Evolutionary conservation across 768 basidiomycete genomes (phyloP).

Genomic region (Guyanaporus albipodus): DNA sequence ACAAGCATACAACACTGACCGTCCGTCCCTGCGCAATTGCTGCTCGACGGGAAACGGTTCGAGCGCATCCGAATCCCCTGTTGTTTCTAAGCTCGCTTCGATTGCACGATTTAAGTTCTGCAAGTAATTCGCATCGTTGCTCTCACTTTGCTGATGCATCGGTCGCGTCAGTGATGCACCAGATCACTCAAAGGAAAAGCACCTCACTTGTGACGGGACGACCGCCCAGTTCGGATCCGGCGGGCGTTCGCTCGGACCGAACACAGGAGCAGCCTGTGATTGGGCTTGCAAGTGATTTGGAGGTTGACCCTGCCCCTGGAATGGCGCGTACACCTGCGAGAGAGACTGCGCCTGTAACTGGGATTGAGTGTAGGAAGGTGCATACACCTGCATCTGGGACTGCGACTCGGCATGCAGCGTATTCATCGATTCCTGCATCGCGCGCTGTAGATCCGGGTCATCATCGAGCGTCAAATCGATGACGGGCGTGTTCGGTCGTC

Average conservation of each 20-base stretch:
- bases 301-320: neutral
- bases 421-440: slow-evolving; percentile 52
- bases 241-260: slow-evolving; percentile 58
- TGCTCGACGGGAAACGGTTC: slow-evolving; percentile 52
- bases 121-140: slow-evolving; percentile 48
- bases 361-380: slow-evolving; percentile 9
- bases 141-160: slow-evolving; percentile 28
- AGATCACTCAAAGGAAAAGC: neutral
- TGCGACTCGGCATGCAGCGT: slow-evolving; percentile 29
- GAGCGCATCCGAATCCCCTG: slow-evolving; percentile 47
- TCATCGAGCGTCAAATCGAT: slow-evolving; percentile 65
- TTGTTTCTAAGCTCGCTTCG: slow-evolving; percentile 57
- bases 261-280: slow-evolving; percentile 36
- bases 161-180: neutral
- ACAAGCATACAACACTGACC: slow-evolving; percentile 38
- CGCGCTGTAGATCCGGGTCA: slow-evolving; percentile 46
- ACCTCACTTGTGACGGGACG: slow-evolving; percentile 60
- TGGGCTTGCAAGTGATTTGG: neutral
- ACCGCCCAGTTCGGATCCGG: slow-evolving; percentile 67
- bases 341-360: slow-evolving; percentile 6
- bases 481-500: slow-evolving; percentile 29
- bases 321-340: slow-evolving; percentile 16
- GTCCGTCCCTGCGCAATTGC: slow-evolving; percentile 50
- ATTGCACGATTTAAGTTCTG: slow-evolving; percentile 66
- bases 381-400: slow-evolving; percentile 11